A percentile compares a stretch with the other conserved stretches of the same genome.
Evolutionary conservation across 2,329 filamentous ascomycete species (phyloP).

Genomic region (Mycocentrospora acerina): DNA sequence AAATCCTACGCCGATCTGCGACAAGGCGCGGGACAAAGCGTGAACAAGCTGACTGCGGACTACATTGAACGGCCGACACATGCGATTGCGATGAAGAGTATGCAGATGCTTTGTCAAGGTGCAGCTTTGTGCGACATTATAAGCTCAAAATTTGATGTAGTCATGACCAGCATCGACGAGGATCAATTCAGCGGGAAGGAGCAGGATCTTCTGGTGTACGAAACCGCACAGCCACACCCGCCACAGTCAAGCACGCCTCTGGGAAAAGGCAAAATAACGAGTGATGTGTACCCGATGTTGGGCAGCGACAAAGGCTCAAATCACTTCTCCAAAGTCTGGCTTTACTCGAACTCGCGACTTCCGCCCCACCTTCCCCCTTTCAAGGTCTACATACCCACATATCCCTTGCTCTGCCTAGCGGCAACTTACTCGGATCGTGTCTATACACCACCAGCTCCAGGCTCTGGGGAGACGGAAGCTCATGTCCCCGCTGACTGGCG

Average conservation of each 20-base stretch:
- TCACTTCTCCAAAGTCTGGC: constrained; percentile 71
- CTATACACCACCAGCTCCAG: constrained; percentile 60
- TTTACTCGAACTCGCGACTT: constrained; percentile 76
- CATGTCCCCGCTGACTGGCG: constrained; percentile 72
- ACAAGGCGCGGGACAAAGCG: constrained; percentile 28
- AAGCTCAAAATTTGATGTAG: constrained; percentile 62
- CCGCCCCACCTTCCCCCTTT: constrained; percentile 68
- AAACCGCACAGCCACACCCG: constrained; percentile 10
- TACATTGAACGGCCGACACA: constrained; percentile 34
- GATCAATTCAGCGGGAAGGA: constrained; percentile 58
- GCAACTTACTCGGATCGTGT: constrained; percentile 75
- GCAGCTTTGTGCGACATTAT: constrained; percentile 60
- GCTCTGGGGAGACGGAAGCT: constrained; percentile 62
- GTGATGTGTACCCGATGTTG: constrained; percentile 16
- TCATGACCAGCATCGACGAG: constrained; percentile 72
- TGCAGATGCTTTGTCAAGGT: constrained; percentile 42
- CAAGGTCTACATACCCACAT: constrained; percentile 72
- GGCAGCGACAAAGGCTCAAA: constrained; percentile 29
- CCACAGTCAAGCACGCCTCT: constrained; percentile 15
- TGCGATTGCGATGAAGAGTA: constrained; percentile 35
- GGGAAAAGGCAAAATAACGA: constrained; percentile 12
- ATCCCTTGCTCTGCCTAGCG: constrained; percentile 74
- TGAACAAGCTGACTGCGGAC: constrained; percentile 27
- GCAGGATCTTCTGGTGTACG: constrained; percentile 50
- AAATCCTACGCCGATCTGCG: constrained; percentile 33